Base-by-base conservation (phyloP, 371 early-diverging fungal species). In the Mortierella sp. region DNA sequence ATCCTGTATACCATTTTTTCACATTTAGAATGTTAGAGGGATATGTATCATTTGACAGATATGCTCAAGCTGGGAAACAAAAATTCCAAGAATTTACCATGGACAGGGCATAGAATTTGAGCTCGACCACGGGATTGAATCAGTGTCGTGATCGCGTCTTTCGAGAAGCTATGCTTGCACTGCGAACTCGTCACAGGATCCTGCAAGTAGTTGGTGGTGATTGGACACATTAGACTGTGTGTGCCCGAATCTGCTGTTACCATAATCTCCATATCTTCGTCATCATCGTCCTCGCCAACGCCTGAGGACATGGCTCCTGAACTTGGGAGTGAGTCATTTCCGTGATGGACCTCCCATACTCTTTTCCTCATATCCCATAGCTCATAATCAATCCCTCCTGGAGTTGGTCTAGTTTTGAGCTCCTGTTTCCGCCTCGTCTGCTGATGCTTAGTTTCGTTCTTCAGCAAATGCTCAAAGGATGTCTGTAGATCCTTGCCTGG, bases 81-180 rank as follows among this genome's bases (percentile, higher is more conserved):
- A 45, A 35, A 6, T 0, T 35, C 35, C 20, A 28, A 45, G 14
- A 55, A 26, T 9, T 52, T 74, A 81, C 83, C 83, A 47, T 81
- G 83, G 20, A 76, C 76, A n/a, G 83, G 83, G 39, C 83, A 81
- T 18, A 43, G 1, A 24, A 14, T 32, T 12, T 63, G 47, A 5
- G 20, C 24, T 24, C 64, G 62, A 22, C 64, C 70, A 52, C 66
- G 65, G n/a, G 70, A 60, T 32, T 52, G 71, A 59, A 81, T 63
- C 51, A 72, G 28, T 22, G 43, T 5, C 35, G 70, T 18, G 49
- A 81, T 72, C 6, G 83, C 83, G 10, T 35, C 70, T 30, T 62
- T 72, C 26, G 83, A 81, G 70, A 72, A 81, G 39, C 70, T 75
- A 62, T 81, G 83, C 61, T 81, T 81, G 64, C 83, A 81, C 28